Percentiles rank a stretch among this genome's conserved stretches.
Evolutionary conservation across 2,329 filamentous ascomycete species (phyloP).

Genomic region (Sporothrix mexicana): DNA sequence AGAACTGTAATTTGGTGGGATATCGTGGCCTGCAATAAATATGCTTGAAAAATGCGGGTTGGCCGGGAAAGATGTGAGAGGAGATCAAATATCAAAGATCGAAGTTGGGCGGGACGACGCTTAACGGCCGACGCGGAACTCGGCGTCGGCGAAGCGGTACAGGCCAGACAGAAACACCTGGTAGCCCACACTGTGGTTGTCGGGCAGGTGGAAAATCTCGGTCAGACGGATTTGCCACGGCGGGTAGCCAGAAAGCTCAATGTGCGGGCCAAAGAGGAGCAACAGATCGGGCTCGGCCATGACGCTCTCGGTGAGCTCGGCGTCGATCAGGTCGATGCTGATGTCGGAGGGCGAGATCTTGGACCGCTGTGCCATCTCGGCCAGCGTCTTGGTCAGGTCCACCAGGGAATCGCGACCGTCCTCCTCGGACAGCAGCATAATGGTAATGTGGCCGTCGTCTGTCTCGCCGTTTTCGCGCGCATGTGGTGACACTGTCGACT

Average conservation of each 20-base stretch:
- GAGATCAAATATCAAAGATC: no score
- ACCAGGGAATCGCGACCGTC: conserved; percentile 94
- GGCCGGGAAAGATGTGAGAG: neutral
- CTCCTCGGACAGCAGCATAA: conserved; percentile 83
- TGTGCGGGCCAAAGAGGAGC: conserved; percentile 81
- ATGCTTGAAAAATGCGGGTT: neutral
- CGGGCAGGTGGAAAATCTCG: conserved; percentile 83
- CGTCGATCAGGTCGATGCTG: conserved; percentile 82
- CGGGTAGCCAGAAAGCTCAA: conserved; percentile 88
- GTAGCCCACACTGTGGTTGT: conserved; percentile 86
- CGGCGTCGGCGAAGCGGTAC: conserved; percentile 81
- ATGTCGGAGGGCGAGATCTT: conserved; percentile 85
- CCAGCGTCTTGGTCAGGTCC: conserved; percentile 90
- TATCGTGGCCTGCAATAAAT: neutral
- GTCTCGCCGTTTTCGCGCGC: conserved; percentile 43
- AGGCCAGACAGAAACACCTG: conserved; percentile 88
- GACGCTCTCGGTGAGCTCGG: conserved; percentile 78
- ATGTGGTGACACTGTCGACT: conserved; percentile 50
- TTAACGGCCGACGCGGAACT: conserved; percentile 81
- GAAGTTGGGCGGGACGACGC: neutral
- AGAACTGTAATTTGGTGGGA: neutral
- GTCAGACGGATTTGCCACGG: conserved; percentile 96
- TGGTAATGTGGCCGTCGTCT: conserved; percentile 53
- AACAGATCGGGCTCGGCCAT: conserved; percentile 91
- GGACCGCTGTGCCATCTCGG: conserved; percentile 90